Conservation (phyloP, 352 stramenopile genomes). For the Globisporangium irregulare region DNA sequence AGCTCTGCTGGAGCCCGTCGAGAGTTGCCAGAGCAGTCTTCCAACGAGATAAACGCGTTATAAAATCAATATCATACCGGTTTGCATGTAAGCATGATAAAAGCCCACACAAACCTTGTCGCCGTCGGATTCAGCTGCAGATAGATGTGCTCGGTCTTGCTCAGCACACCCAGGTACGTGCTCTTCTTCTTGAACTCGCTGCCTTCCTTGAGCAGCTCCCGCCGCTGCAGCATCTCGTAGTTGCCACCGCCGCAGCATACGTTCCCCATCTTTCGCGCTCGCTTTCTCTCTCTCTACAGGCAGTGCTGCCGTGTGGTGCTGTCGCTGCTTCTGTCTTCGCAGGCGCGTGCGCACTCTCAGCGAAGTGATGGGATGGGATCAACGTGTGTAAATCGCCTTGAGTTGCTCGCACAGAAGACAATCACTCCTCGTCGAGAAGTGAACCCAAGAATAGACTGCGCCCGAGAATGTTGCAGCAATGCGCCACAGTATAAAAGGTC, state of each 20-base stretch:
- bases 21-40: slow-evolving; percentile 48
- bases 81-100: not conserved
- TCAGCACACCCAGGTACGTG: slow-evolving; percentile 60
- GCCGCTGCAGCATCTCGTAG: slow-evolving; percentile 59
- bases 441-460: slow-evolving; percentile 7
- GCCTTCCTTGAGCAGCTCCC: slow-evolving; percentile 63
- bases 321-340: not conserved
- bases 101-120: slow-evolving; percentile 27
- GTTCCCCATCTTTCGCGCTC: slow-evolving; percentile 49
- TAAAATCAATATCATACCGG: not conserved
- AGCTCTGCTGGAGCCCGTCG: slow-evolving; percentile 30
- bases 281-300: not conserved
- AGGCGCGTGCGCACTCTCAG: not conserved
- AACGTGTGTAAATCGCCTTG: not conserved
- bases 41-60: not conserved
- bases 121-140: slow-evolving; percentile 52
- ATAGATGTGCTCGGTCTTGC: slow-evolving; percentile 51
- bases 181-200: slow-evolving; percentile 71
- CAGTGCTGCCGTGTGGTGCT: not conserved
- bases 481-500: not conserved
- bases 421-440: not conserved
- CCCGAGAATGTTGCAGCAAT: not conserved
- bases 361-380: not conserved
- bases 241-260: slow-evolving; percentile 50
- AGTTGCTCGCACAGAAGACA: not conserved